Conservation (phyloP, 176 grass and related monocot genomes). For the Carex kokanica region DNA sequence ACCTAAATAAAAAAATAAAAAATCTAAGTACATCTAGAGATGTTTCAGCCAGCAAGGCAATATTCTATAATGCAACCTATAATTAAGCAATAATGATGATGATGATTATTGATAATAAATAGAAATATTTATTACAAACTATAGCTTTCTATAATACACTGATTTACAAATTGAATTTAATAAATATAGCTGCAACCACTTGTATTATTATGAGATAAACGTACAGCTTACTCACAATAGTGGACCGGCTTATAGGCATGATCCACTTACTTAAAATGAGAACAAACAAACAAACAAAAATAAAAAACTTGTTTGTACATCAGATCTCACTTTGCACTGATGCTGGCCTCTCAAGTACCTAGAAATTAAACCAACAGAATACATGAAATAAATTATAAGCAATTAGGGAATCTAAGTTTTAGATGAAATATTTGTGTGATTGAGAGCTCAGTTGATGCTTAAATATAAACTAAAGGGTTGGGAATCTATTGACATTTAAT, state of each 20-base stretch:
- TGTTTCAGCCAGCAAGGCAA: constrained; percentile 4
- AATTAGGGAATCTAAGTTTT: background rate
- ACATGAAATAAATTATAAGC: background rate
- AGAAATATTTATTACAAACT: constrained; percentile 24
- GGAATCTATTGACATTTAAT: background rate
- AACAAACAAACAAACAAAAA: background rate
- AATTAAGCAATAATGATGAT: background rate
- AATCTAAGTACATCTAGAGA: background rate
- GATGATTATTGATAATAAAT: background rate
- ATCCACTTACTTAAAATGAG: constrained; percentile 10
- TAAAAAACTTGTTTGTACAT: background rate
- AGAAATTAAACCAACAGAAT: background rate
- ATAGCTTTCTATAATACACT: constrained; percentile 32
- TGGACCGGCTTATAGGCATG: constrained; percentile 6
- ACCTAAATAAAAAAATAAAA: background rate
- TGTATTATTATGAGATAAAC: constrained; percentile 1
- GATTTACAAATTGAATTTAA: constrained; percentile 33
- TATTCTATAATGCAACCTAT: background rate
- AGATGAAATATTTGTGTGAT: background rate
- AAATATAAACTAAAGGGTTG: background rate
- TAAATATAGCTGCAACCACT: constrained; percentile 10
- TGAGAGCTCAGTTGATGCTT: background rate
- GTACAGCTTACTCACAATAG: background rate
- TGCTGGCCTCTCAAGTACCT: constrained; percentile 16
- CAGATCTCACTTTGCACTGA: background rate